Evolutionary conservation across 805 yeast genomes (phyloP), one percentile per base, ranked within the genome.

Genomic region (Allodekkera sacchari): DNA sequence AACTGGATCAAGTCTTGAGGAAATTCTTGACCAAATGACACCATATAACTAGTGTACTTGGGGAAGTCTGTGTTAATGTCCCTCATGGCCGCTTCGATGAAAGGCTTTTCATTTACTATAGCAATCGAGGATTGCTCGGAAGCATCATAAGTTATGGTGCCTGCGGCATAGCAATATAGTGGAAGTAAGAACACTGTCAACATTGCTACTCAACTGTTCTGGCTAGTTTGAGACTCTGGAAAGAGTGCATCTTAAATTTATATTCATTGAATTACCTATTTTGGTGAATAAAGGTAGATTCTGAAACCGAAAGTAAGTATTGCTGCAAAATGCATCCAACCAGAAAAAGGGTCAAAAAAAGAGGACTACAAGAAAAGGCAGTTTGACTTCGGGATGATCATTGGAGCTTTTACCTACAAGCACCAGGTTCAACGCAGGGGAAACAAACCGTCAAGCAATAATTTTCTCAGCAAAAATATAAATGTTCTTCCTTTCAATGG

Each of bases 21-120:
- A 18, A 55, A 42, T 1, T 31, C 37, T 45, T 54, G 43, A 6
- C 43, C 33, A 15, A 52, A 43, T 9, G 34, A 39, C 4, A 28
- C 41, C 64, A 64, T 55, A 22, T 57, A 59, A 1, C 63, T 53
- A 1, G 58, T 52, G 32, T 63, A 64, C 1, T 37, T 28, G 11
- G 35, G 36, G 25, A 48, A 44, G n/a, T 52, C 44, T 1, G 35
- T 21, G 5, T 44, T 43, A 30, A 60, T 52, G 38, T 63, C 62
- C 9, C 43, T 21, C 11, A 63, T 23, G 25, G 62, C 57, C 3
- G 39, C 53, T 5, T 50, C 37, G 22, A 62, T 43, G 26, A 61
- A 50, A 0, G 48, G 32, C 16, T 49, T 32, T 37, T 61, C 63
- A 6, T 48, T 45, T 12, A 39, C 36, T 4, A 61, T 50, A 3